Evolutionary conservation across 495 filamentous ascomycete species (phyloP).

Genomic region (Articulospora tetracladia): DNA sequence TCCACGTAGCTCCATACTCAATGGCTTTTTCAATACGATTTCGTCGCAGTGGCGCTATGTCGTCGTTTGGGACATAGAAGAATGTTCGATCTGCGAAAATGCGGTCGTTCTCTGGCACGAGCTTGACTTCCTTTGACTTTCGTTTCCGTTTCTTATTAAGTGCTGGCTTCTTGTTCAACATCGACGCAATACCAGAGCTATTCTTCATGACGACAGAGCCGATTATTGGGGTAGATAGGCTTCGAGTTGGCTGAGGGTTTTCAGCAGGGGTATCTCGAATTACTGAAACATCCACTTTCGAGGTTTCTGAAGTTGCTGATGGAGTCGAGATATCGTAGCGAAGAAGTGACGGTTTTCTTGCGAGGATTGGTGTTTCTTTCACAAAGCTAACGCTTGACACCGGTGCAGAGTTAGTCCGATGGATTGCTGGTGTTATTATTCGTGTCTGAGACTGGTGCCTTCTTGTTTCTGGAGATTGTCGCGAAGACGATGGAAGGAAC

Average conservation of each 20-base stretch:
- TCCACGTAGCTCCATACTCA: conserved; percentile 71
- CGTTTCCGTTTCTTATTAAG: conserved; percentile 47
- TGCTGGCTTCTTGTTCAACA: conserved; percentile 9
- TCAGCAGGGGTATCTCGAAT: neutral
- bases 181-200: conserved; percentile 17
- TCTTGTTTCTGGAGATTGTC: neutral
- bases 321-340: conserved; percentile 11
- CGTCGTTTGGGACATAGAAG: conserved; percentile 80
- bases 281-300: conserved; percentile 7
- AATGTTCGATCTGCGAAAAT: conserved; percentile 65
- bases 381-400: conserved; percentile 5
- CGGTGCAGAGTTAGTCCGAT: conserved; percentile 18
- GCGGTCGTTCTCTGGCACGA: conserved; percentile 54
- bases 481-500: neutral
- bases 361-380: conserved; percentile 13
- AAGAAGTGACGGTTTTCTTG: conserved; percentile 9
- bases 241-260: conserved; percentile 11
- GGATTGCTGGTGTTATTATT: conserved; percentile 10
- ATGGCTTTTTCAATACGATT: conserved; percentile 69
- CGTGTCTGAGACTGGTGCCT: neutral
- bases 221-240: conserved; percentile 19
- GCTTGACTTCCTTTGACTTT: conserved; percentile 27
- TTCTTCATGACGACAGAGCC: conserved; percentile 18
- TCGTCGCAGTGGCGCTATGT: conserved; percentile 60
- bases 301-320: neutral